Base-by-base conservation (phyloP, 2,329 filamentous ascomycete genomes). In the Ceratocystis cacaofunesta region DNA sequence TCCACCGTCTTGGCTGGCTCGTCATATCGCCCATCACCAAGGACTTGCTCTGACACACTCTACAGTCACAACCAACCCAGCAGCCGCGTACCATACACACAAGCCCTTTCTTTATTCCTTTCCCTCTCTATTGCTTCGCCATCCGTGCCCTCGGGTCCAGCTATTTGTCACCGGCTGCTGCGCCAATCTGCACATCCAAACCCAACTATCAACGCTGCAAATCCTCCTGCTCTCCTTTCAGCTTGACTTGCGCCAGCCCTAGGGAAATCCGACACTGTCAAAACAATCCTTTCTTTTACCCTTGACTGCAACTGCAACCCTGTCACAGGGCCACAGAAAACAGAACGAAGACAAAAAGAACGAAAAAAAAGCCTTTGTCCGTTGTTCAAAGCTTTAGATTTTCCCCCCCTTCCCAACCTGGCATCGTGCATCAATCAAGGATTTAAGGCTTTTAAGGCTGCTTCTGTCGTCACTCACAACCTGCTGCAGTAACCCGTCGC, bases 291-390 rank as follows among this genome's bases (percentile, higher is more conserved):
- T 58, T 58, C 28, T 58, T 25, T 17, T 58, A 58, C 10, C 52
- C 52, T 58, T 36, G 28, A 32, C 52, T 58, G 28, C 52, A 61
- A 58, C 52, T 58, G 28, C 52, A 61, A 58, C 52, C 52, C 52
- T 58, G 52, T 58, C 43, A 44, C 28, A 63, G 15, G 25, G 41
- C 32, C 60, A 62, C n/a, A 19, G n/a, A 62, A 62, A 46, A 44
- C 19, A 62, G 41, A 41, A 41, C 30, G 41, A 46, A 36, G 52
- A 4, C 5, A 62, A 44, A 30, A 58, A 17, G 28, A 32, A 30
- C 32, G 48, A 62, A 62, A 62, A 62, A 48, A 62, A 62, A 62
- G 28, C 28, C 22, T 25, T 17, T 52, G 48, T 52, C 48, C 48
- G 48, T 25, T 25, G 25, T 52, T 25, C 48, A 52, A 52, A 52